A percentile compares a stretch with the other conserved stretches of the same genome.
These are phyloP conservation scores for Tilletia setariae DNA, from an alignment of 1,284 basidiomycete species.

Conservation along the genomic window DNA sequence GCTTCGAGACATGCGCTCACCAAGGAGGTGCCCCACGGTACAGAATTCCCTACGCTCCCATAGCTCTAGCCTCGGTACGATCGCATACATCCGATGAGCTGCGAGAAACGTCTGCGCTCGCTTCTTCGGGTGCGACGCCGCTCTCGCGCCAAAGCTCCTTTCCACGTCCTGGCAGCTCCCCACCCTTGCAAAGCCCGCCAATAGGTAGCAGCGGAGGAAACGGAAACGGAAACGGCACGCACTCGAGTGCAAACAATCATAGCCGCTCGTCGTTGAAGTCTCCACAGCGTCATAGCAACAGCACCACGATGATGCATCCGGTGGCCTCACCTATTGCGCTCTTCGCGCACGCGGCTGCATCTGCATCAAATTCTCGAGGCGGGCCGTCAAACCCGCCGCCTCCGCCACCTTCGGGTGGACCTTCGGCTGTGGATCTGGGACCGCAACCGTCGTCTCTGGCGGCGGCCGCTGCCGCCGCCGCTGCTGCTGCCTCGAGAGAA, in stretches of 20 bases:
- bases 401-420: not conserved
- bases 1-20: not conserved
- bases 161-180: not conserved
- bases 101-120: not conserved
- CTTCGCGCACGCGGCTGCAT: conserved; percentile 6
- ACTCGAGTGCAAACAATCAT: too few species aligned
- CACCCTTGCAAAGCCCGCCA: too few species aligned
- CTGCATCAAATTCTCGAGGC: not conserved
- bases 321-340: not conserved
- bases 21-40: not conserved
- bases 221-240: too few species aligned
- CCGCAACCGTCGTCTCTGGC: not conserved
- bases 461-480: not conserved
- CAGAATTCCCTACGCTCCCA: not conserved
- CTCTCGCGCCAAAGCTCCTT: not conserved
- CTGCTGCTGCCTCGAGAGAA: not conserved
- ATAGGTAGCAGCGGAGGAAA: too few species aligned
- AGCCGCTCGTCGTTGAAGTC: not conserved
- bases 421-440: not conserved
- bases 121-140: not conserved
- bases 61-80: not conserved
- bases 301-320: not conserved
- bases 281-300: not conserved
- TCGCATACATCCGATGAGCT: not conserved
- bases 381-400: not conserved